These are phyloP conservation scores for Heracleum sosnowskyi DNA, from an alignment of 129 eudicot species.

Conservation along the genomic window DNA sequence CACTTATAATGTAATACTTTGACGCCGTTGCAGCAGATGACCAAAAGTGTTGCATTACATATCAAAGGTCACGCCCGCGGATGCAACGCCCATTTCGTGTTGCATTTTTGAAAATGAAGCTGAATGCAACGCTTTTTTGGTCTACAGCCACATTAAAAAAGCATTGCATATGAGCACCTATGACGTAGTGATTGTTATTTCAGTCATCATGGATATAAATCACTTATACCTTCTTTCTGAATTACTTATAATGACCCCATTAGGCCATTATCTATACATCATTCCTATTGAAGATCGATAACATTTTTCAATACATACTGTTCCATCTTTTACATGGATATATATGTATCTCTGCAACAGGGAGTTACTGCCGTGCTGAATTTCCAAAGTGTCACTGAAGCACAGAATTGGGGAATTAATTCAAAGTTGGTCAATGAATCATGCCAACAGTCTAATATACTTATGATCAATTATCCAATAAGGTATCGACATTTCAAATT, in stretches of 20 bases:
- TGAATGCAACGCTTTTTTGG: no score
- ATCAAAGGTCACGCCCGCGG: no score
- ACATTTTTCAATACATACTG: background rate
- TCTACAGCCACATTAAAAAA: no score
- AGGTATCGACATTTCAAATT: constrained; percentile 32
- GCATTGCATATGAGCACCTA: no score
- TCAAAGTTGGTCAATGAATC: constrained; percentile 65
- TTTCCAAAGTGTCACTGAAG: constrained; percentile 77
- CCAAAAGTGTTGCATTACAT: no score
- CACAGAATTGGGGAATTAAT: constrained; percentile 87
- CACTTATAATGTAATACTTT: no score
- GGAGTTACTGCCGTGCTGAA: constrained; percentile 88
- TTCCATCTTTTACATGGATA: constrained; percentile 4
- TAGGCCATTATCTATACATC: background rate
- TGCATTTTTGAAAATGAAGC: no score
- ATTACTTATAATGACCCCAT: background rate
- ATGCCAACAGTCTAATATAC: constrained; percentile 69
- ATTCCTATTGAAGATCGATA: background rate
- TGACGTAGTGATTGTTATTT: no score
- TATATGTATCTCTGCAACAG: constrained; percentile 37
- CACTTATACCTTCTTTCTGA: background rate
- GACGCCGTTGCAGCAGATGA: no score
- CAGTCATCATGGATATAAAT: background rate
- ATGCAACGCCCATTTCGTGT: no score
- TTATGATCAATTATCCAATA: constrained; percentile 92